These are phyloP conservation scores for Botrytis galanthina DNA, from an alignment of 2,329 filamentous ascomycete species.

Conservation along the genomic window DNA sequence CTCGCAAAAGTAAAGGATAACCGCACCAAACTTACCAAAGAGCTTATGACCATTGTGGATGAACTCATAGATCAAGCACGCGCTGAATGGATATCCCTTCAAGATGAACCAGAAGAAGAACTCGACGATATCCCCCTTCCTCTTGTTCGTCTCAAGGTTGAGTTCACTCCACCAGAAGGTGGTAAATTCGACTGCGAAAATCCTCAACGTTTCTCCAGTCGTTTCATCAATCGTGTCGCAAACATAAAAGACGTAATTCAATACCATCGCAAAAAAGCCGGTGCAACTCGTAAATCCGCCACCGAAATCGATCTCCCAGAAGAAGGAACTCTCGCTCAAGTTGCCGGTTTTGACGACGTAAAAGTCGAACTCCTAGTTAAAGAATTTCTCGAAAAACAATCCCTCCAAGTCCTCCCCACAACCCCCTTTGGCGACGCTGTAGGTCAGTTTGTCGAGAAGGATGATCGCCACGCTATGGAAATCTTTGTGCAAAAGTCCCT, in stretches of 20 bases:
- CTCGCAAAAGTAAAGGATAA: slow-evolving; percentile 82
- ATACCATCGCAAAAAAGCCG: slow-evolving; percentile 86
- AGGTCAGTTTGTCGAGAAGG: slow-evolving; percentile 88
- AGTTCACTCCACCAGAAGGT: slow-evolving; percentile 81
- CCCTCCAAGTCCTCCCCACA: slow-evolving; percentile 87
- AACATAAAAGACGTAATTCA: slow-evolving; percentile 93
- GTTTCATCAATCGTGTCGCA: slow-evolving; percentile 85
- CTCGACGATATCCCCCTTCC: slow-evolving; percentile 71
- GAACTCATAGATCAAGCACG: slow-evolving; percentile 85
- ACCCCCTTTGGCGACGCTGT: slow-evolving; percentile 93
- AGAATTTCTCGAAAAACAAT: slow-evolving; percentile 77
- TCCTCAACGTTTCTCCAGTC: slow-evolving; percentile 90
- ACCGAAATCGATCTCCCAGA: slow-evolving; percentile 58
- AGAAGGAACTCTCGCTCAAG: slow-evolving; percentile 59
- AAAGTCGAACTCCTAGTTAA: slow-evolving; percentile 87
- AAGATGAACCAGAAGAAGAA: slow-evolving; percentile 57
- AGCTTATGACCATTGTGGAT: slow-evolving; percentile 75
- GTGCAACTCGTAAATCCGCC: slow-evolving; percentile 44
- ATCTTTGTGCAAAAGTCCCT: slow-evolving; percentile 73
- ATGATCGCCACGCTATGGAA: slow-evolving; percentile 91
- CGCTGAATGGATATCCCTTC: slow-evolving; percentile 74
- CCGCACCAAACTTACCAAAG: slow-evolving; percentile 72
- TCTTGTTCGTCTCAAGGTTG: slow-evolving; percentile 84
- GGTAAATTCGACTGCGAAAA: slow-evolving; percentile 90
- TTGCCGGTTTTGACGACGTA: slow-evolving; percentile 63